These are phyloP conservation scores for Bombardia bombarda DNA, from an alignment of 495 filamentous ascomycete genomes.

Conservation along the genomic window DNA sequence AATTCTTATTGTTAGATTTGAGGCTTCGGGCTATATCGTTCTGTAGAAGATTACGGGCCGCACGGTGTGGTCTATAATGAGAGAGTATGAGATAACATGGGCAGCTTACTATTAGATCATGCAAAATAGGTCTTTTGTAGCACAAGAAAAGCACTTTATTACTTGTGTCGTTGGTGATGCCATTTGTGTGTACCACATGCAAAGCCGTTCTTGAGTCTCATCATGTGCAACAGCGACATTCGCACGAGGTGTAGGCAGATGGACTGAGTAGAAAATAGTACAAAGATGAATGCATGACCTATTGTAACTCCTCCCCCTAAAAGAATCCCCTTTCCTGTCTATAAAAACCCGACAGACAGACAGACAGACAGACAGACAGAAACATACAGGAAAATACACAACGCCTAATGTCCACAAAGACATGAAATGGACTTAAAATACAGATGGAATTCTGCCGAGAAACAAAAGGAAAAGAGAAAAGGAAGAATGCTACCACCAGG, in stretches of 20 bases:
- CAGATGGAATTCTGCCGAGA: too few species aligned
- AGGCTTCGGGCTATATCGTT: neutral
- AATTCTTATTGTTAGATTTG: slow-evolving; percentile 1
- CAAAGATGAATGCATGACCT: neutral
- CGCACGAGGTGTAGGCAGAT: too few species aligned
- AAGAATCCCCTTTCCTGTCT: too few species aligned
- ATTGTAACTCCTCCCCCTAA: neutral
- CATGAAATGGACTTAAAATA: too few species aligned
- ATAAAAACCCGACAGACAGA: neutral
- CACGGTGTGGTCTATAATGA: neutral
- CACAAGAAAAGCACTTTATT: slow-evolving; percentile 4
- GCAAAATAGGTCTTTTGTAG: slow-evolving; percentile 18
- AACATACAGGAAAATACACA: too few species aligned
- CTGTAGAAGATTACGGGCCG: neutral
- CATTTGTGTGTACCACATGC: neutral
- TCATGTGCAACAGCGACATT: too few species aligned
- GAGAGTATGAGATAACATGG: slow-evolving; percentile 12
- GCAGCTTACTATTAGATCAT: slow-evolving; percentile 21
- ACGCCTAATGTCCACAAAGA: too few species aligned
- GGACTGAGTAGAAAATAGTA: too few species aligned
- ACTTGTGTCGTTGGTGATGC: neutral
- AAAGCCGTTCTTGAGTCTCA: too few species aligned
- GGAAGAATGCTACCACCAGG: too few species aligned
- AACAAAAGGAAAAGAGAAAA: too few species aligned
- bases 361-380: too few species aligned